Evolutionary conservation across 2,329 filamentous ascomycete genomes (phyloP).

Genomic region (Pezicula carpinea): DNA sequence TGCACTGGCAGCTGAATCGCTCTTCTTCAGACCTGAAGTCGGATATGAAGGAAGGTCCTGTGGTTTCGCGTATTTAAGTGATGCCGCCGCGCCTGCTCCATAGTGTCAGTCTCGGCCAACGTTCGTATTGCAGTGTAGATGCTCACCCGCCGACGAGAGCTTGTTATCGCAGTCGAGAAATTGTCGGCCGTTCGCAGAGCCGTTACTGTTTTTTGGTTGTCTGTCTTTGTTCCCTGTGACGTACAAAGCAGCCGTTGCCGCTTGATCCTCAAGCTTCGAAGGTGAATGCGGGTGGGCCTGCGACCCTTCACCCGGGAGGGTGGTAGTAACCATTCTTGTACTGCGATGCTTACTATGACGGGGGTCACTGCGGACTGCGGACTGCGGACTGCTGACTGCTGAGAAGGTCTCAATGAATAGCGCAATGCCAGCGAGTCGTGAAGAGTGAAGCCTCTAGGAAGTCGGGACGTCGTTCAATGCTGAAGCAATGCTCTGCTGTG

Average conservation of each 20-base stretch:
- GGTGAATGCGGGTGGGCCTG: slow-evolving; percentile 14
- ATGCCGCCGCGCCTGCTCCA: slow-evolving; percentile 49
- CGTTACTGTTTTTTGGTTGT: slow-evolving; percentile 11
- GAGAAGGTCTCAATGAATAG: no score
- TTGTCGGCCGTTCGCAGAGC: slow-evolving; percentile 8
- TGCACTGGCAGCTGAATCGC: slow-evolving; percentile 60
- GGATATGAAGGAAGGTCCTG: slow-evolving; percentile 73
- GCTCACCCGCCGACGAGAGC: slow-evolving; percentile 52
- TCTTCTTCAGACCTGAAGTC: slow-evolving; percentile 53
- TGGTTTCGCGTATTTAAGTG: slow-evolving; percentile 67
- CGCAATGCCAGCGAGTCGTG: no score
- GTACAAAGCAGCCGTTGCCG: slow-evolving; percentile 58
- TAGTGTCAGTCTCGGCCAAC: slow-evolving; percentile 7
- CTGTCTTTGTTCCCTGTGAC: slow-evolving; percentile 35
- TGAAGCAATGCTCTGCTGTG: no score
- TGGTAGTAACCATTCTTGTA: slow-evolving; percentile 9
- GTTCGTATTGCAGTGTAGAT: neutral
- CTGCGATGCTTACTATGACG: slow-evolving; percentile 1
- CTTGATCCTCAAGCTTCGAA: slow-evolving; percentile 36
- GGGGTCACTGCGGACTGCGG: neutral
- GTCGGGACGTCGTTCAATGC: no score
- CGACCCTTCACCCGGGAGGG: slow-evolving; percentile 13
- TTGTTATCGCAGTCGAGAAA: slow-evolving; percentile 46
- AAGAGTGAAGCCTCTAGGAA: no score
- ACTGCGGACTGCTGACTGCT: no score